Evolutionary conservation across 2,329 filamentous ascomycete genomes (phyloP).

Genomic region (Clonostachys byssicola): DNA sequence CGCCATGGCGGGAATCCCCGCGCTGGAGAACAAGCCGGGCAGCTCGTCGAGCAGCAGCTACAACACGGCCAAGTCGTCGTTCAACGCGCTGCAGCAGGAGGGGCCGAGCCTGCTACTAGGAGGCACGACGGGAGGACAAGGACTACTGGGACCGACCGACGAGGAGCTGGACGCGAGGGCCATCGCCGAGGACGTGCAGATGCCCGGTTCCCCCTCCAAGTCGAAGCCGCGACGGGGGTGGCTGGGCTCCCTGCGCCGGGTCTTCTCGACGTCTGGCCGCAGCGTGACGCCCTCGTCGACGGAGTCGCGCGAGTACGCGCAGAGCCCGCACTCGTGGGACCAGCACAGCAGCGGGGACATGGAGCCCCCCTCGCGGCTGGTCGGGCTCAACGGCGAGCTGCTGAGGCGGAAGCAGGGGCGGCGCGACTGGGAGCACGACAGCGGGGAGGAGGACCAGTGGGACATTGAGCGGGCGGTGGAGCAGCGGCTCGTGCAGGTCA

Average conservation of each 20-base stretch:
- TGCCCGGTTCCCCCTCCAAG: conserved; percentile 54
- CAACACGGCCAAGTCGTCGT: conserved; percentile 49
- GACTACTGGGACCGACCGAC: neutral
- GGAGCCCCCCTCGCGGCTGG: conserved; percentile 19
- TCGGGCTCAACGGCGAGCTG: conserved; percentile 40
- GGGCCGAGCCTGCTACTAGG: conserved; percentile 42
- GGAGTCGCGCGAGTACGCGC: neutral
- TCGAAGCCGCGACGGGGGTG: conserved; percentile 54
- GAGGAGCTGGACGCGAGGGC: no score
- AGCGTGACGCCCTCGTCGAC: conserved; percentile 8
- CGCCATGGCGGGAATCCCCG: neutral
- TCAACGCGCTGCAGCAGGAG: conserved; percentile 46
- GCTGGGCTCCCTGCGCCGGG: conserved; percentile 64
- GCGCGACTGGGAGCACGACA: conserved; percentile 44
- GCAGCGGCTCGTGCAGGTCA: conserved; percentile 70
- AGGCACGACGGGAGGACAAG: conserved; percentile 6
- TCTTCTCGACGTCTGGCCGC: conserved; percentile 42
- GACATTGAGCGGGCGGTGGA: conserved; percentile 73
- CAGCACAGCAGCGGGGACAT: conserved; percentile 1
- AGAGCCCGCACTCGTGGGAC: conserved; percentile 2
- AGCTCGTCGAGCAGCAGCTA: conserved; percentile 38
- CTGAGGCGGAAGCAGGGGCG: conserved; percentile 51
- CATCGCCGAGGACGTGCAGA: conserved; percentile 23
- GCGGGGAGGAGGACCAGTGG: conserved; percentile 62
- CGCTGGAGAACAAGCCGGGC: conserved; percentile 21